Base-by-base conservation (phyloP, 768 basidiomycete genomes). In the Pholiota microspora region DNA sequence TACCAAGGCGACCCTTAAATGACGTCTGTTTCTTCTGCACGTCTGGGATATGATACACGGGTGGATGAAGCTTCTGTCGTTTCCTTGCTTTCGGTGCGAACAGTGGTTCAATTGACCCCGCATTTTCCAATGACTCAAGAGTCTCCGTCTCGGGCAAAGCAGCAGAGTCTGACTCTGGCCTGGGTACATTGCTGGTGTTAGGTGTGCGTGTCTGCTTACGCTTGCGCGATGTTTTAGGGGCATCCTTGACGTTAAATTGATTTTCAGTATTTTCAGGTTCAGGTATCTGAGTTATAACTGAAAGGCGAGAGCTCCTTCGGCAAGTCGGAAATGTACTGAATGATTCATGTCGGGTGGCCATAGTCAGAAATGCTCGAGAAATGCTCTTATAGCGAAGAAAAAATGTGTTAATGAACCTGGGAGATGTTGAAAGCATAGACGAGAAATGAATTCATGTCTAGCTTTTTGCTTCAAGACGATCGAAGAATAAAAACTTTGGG, bases 41-140 rank as follows among this genome's bases (percentile, higher is more conserved):
- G 49, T 86, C 83, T 1, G 88, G 85, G 50, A 94, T 92, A 47
- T 81, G 68, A 62, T 88, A 89, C 10, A 81, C 71, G 1, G 81
- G 80, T 45, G 83, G 80, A 44, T 82, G 79, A n/a, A 66, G 63
- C 56, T 72, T 76, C 53, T 64, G 59, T 47, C 64, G 61, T 52
- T 59, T 65, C 59, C 63, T 69, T 28, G 60, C 55, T 24, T 60
- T 65, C 3, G 53, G 42, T 47, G 59, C 18, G 7, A 25, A 16
- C 13, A 25, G 5, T 2, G 32, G 23, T 29, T 15, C 31, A n/a
- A 23, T 15, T 25, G 10, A 23, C 27, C 21, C 35, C 4, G 4
- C 12, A 5, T 47, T 28, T 35, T 31, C 44, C n/a, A n/a, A n/a
- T n/a, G n/a, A n/a, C n/a, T n/a, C n/a, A n/a, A n/a, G n/a, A n/a